phyloP scores from a whole-genome alignment of 2,329 filamentous ascomycete species.

The Fusarium ambrosium region DNA sequence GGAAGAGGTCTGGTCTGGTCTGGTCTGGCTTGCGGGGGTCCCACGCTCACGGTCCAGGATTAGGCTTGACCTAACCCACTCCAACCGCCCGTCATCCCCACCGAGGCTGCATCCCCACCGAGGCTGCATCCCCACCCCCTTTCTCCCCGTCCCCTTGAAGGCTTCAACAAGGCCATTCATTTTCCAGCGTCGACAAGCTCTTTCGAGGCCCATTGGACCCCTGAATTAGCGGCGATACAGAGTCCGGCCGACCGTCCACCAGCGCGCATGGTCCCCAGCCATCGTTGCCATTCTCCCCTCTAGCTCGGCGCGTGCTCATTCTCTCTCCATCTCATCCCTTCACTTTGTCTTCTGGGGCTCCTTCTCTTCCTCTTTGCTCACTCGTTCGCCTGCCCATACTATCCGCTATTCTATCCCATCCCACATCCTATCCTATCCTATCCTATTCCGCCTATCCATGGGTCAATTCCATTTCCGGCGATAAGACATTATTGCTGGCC shows the following conservation, averaged over 20 bases:
- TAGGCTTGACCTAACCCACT: constrained; percentile 9
- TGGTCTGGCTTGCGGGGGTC: constrained; percentile 29
- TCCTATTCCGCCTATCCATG: constrained; percentile 1
- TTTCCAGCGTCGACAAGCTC: constrained; percentile 3
- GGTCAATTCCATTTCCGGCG: constrained; percentile 34
- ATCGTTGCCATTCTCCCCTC: constrained; percentile 32
- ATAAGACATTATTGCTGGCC: constrained; percentile 36
- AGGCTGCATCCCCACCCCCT: constrained; percentile 8
- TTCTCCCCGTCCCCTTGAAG: constrained; percentile 3
- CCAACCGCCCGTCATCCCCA: constrained; percentile 20
- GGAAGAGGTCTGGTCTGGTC: neutral
- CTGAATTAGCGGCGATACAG: constrained; percentile 27
- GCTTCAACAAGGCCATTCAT: neutral
- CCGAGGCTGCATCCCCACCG: constrained; percentile 7
- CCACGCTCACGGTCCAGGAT: constrained; percentile 31
- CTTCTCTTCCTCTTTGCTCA: constrained; percentile 23
- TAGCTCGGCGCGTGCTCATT: constrained; percentile 19
- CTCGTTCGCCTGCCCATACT: neutral
- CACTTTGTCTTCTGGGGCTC: constrained; percentile 32
- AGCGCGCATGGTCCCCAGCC: constrained; percentile 40
- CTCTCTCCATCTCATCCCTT: constrained; percentile 31
- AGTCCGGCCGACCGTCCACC: constrained; percentile 19
- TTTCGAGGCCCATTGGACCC: constrained; percentile 26
- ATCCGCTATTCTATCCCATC: constrained; percentile 10
- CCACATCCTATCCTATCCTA: constrained; percentile 12